These are phyloP conservation scores for Xylaria grammica DNA, from an alignment of 495 filamentous ascomycete genomes.

Conservation along the genomic window DNA sequence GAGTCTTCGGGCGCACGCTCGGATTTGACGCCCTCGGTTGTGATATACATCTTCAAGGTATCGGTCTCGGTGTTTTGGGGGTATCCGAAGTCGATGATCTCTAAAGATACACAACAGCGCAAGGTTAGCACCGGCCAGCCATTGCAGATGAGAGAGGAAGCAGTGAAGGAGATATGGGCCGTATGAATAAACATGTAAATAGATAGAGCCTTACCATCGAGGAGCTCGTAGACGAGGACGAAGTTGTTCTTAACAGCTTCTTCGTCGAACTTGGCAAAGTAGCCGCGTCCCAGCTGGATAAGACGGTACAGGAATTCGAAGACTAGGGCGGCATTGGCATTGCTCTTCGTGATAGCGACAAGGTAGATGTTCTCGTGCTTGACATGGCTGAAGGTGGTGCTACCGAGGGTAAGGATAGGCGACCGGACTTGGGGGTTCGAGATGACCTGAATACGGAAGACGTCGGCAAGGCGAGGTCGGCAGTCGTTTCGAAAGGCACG, in stretches of 20 bases:
- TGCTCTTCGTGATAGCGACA: conserved; percentile 97
- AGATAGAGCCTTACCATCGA: conserved; percentile 70
- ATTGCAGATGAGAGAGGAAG: neutral
- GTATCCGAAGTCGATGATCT: conserved; percentile 99
- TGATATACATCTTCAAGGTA: conserved; percentile 99
- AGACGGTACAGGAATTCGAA: conserved; percentile 98
- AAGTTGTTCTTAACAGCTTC: conserved; percentile 99
- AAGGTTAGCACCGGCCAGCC: neutral
- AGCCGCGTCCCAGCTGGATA: conserved; percentile 86
- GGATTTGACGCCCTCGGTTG: conserved; percentile 97
- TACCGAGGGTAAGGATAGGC: conserved; percentile 95
- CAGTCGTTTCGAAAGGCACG: conserved; percentile 98
- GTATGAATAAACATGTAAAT: neutral
- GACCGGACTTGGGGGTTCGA: conserved; percentile 98
- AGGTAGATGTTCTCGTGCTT: conserved; percentile 99
- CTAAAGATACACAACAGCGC: conserved; percentile 49
- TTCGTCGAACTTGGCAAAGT: conserved; percentile 99
- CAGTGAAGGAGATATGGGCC: neutral
- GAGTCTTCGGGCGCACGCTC: conserved; percentile 92
- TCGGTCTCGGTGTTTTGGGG: conserved; percentile 99
- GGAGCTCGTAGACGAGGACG: conserved; percentile 95
- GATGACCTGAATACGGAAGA: conserved; percentile 99
- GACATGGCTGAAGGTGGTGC: conserved; percentile 98
- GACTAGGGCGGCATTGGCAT: conserved; percentile 97
- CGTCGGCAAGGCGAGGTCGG: conserved; percentile 93